A percentile compares a stretch with the other conserved stretches of the same genome.
Conservation (phyloP, 306 rosid genomes). For the Senna tora region DNA sequence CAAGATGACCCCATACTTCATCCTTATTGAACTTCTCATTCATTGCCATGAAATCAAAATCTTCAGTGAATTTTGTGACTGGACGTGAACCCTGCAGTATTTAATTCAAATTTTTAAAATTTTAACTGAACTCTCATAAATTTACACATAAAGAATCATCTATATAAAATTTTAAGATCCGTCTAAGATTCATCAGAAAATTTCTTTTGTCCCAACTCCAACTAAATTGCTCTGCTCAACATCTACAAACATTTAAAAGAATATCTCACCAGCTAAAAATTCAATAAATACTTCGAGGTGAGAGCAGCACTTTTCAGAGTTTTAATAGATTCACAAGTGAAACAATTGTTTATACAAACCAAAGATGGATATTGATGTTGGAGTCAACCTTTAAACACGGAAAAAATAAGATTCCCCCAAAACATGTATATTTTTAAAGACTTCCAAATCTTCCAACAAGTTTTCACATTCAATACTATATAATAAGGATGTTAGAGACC, state of each 20-base stretch:
- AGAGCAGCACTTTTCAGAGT: background rate
- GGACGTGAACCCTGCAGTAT: conserved; percentile 67
- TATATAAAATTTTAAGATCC: background rate
- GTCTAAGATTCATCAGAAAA: background rate
- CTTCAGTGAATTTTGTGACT: conserved; percentile 74
- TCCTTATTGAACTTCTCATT: conserved; percentile 98
- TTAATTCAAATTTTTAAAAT: conserved; percentile 24
- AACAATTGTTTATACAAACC: background rate
- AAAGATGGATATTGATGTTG: background rate
- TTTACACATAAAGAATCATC: background rate
- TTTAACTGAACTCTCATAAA: conserved; percentile 18
- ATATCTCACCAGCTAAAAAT: background rate
- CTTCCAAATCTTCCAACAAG: conserved; percentile 4
- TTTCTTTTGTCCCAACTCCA: background rate
- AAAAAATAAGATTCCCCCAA: background rate
- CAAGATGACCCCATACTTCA: conserved; percentile 99
- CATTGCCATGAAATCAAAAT: conserved; percentile 94
- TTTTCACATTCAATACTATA: conserved; percentile 1
- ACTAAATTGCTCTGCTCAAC: background rate
- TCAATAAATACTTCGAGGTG: background rate
- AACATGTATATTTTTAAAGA: background rate
- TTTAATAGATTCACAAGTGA: background rate
- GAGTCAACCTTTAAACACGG: background rate
- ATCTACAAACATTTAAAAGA: background rate
- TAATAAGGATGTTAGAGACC: background rate